Base-by-base conservation (phyloP, 495 filamentous ascomycete genomes). In the Articulospora tetracladia region DNA sequence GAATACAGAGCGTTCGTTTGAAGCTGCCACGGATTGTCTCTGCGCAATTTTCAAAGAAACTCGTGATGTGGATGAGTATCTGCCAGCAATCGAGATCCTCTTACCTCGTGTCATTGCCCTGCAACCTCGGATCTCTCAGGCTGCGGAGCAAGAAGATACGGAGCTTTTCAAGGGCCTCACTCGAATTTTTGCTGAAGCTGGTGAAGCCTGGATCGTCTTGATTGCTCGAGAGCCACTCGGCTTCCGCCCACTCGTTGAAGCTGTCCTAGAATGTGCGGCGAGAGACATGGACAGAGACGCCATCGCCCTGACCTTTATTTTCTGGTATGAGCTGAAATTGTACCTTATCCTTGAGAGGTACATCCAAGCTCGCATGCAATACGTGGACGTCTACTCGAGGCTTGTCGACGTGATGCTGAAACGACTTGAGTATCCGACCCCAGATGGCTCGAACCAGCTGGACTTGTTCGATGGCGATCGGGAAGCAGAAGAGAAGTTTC, bases 321-420 rank as follows among this genome's bases (percentile, higher is more conserved):
- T 98, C 76, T 99, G 94, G 94, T 98, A 95, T 72, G 94, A 99
- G 71, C 76, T 99, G 55, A 99, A 99, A 77, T 92, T 96, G 74
- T 97, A 96, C 68, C 78, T 98, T 30, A 90, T 91, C 7, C 73
- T 98, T 32, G 93, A 97, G 7, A 87, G 86, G 59, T 98, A 96
- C 68, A 87, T 86, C n/a, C 80, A 91, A 57, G 88, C 93, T 17
- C 83, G 93, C 27, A 66, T 88, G 55, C 78, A 86, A 57, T 88
- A 87, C 62, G 77, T 87, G 30, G 89, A 92, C 59, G 77, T 96
- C 49, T 98, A 89, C 72, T 86, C 89, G 6, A 84, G 88, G 69
- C 77, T 99, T 28, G 93, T 98, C 49, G 92, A 97, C 70, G 85
- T 98, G 67, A 91, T 99, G 81, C 84, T 98, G 58, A 86, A 85